Conservation (phyloP, 305 asterid genomes). For the Fraxinus dipetala region DNA sequence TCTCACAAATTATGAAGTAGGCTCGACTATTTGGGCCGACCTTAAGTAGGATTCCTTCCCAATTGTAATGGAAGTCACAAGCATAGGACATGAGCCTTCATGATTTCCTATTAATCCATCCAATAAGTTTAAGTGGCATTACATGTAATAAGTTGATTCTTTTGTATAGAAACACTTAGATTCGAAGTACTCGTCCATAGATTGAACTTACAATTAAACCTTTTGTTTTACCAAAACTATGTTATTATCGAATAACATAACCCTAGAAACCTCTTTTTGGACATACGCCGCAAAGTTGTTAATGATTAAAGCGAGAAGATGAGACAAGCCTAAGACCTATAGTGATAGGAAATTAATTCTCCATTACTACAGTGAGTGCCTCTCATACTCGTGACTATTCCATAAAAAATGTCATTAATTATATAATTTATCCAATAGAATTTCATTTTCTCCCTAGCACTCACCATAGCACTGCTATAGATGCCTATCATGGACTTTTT, state of each 20-base stretch:
- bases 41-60: not conserved
- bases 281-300: not conserved
- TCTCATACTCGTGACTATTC: not conserved
- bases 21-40: not conserved
- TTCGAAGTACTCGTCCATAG: not conserved
- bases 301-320: not conserved
- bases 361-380: not conserved
- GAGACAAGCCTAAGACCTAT: not conserved
- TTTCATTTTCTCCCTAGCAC: not conserved
- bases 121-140: not conserved
- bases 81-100: not conserved
- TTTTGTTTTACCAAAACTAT: not conserved
- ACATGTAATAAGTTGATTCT: not conserved
- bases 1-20: not conserved
- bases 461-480: not conserved
- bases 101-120: not conserved
- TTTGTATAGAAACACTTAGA: not conserved
- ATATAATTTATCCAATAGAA: not conserved
- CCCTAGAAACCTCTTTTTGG: not conserved
- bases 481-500: not conserved
- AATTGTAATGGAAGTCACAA: not conserved
- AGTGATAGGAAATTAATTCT: not conserved
- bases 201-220: not conserved
- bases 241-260: not conserved
- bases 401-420: not conserved